Conservation (phyloP, 2,329 filamentous ascomycete species). For the Emergomyces africanus region DNA sequence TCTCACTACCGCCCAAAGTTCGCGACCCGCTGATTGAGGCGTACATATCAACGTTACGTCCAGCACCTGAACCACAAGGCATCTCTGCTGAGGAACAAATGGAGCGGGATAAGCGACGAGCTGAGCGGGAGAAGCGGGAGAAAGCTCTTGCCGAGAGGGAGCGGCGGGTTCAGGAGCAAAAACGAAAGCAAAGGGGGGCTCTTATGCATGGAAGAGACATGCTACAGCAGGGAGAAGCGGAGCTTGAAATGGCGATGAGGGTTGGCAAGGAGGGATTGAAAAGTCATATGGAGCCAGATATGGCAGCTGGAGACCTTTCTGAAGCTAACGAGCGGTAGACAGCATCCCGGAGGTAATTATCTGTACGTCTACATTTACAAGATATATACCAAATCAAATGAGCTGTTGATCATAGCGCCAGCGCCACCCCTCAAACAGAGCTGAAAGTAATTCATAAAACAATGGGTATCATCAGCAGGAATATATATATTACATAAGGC, state of each 20-base stretch:
- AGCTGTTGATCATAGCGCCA: background rate
- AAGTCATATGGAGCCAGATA: slow-evolving; percentile 24
- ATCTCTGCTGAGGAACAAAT: slow-evolving; percentile 27
- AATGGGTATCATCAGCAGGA: slow-evolving; percentile 4
- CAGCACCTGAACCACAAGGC: slow-evolving; percentile 23
- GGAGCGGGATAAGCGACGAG: slow-evolving; percentile 22
- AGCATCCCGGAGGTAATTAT: background rate
- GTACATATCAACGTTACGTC: slow-evolving; percentile 31
- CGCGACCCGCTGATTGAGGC: slow-evolving; percentile 31
- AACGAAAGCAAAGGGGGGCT: slow-evolving; percentile 27
- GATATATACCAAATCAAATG: background rate
- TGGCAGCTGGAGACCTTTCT: background rate
- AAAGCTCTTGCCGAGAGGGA: slow-evolving; percentile 32
- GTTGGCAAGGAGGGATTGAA: slow-evolving; percentile 30
- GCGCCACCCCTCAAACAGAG: background rate
- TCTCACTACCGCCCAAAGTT: slow-evolving; percentile 26
- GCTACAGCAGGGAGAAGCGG: slow-evolving; percentile 31
- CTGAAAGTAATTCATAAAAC: background rate
- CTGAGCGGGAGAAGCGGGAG: slow-evolving; percentile 33
- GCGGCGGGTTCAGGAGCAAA: slow-evolving; percentile 31
- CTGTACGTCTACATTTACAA: background rate
- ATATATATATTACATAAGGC: background rate
- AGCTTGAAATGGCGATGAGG: slow-evolving; percentile 33
- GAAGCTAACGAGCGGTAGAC: background rate
- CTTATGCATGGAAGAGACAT: slow-evolving; percentile 30